Evolutionary conservation across 176 grass and related monocot species (phyloP).

Genomic region (Chrysopogon serrulatus): DNA sequence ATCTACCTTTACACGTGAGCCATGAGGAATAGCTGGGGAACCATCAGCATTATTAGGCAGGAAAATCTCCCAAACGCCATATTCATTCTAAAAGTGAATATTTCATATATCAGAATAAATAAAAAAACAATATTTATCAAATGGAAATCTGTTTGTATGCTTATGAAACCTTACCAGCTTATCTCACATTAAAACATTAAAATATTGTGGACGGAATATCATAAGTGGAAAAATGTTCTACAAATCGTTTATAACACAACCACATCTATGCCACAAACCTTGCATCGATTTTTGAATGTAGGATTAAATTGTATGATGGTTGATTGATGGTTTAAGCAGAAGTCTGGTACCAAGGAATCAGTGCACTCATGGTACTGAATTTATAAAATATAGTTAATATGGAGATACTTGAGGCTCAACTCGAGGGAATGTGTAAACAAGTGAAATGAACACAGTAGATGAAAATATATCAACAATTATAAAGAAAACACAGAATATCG

Average conservation of each 20-base stretch:
- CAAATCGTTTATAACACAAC: background rate
- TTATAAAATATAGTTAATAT: background rate
- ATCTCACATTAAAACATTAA: constrained; percentile 1
- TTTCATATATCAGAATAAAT: constrained; percentile 21
- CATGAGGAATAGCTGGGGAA: constrained; percentile 83
- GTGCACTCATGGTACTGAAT: background rate
- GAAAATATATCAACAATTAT: constrained; percentile 22
- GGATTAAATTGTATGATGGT: background rate
- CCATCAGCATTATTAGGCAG: constrained; percentile 86
- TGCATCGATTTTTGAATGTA: background rate
- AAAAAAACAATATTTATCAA: background rate
- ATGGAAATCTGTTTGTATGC: background rate
- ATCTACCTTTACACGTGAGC: constrained; percentile 85
- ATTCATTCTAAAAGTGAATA: constrained; percentile 70
- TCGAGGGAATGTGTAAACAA: constrained; percentile 16
- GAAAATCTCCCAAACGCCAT: constrained; percentile 91
- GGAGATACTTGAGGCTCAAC: background rate
- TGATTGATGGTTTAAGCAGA: background rate
- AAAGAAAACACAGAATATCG: constrained; percentile 16
- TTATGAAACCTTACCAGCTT: background rate
- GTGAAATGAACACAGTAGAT: constrained; percentile 20
- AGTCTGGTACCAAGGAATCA: background rate
- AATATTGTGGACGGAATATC: background rate
- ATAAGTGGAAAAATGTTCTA: constrained; percentile 7
- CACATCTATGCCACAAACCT: background rate